Evolutionary conservation across 176 grass and related monocot species (phyloP).

Genomic region (Oryza coarctata): DNA sequence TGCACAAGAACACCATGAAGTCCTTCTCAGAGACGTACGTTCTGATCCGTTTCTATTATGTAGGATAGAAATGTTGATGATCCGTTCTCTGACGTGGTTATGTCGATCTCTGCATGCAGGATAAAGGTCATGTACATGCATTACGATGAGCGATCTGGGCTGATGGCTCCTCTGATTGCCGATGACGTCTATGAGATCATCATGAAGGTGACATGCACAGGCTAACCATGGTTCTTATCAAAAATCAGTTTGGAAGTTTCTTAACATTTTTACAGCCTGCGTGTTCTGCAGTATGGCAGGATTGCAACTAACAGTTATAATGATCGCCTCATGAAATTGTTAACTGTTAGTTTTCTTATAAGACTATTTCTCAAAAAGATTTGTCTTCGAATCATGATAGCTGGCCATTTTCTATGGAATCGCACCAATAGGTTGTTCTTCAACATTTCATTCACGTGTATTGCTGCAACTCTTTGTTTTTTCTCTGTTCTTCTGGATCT

Average conservation of each 20-base stretch:
- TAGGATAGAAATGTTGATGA: background rate
- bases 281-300: background rate
- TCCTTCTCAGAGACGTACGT: slow-evolving; percentile 80
- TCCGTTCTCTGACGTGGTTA: background rate
- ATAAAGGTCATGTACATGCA: slow-evolving; percentile 63
- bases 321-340: background rate
- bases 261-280: background rate
- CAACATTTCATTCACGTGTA: background rate
- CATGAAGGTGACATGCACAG: slow-evolving; percentile 51
- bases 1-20: slow-evolving; percentile 85
- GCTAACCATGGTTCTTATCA: background rate
- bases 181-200: slow-evolving; percentile 73
- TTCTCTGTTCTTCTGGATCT: background rate
- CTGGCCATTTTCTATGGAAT: background rate
- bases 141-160: slow-evolving; percentile 60
- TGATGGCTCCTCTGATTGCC: slow-evolving; percentile 69
- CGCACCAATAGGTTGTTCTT: background rate
- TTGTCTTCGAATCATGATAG: background rate
- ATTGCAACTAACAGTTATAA: background rate
- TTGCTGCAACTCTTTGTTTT: background rate
- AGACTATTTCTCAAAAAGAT: background rate
- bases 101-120: slow-evolving; percentile 37
- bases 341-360: background rate
- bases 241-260: background rate
- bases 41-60: background rate